A percentile compares a stretch with the other conserved stretches of the same genome.
These are phyloP conservation scores for Jackrogersella multiformis DNA, from an alignment of 495 filamentous ascomycete species.

Conservation along the genomic window DNA sequence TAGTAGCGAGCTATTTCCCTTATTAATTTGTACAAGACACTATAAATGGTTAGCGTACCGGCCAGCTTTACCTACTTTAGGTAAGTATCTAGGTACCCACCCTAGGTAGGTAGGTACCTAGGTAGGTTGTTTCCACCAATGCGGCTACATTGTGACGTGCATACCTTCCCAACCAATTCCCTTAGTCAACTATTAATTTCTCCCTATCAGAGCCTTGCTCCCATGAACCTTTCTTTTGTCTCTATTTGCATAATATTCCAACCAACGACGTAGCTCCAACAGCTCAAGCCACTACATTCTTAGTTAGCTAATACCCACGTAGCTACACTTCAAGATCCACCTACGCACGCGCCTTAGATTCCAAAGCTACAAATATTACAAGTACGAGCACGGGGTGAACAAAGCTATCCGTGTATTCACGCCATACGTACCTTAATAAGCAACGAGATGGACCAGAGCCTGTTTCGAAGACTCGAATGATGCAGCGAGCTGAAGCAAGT, in stretches of 20 bases:
- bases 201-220: slow-evolving; percentile 13
- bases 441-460: slow-evolving; percentile 32
- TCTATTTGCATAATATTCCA: slow-evolving; percentile 22
- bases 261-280: slow-evolving; percentile 7
- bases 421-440: background rate
- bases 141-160: slow-evolving; percentile 44
- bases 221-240: slow-evolving; percentile 18
- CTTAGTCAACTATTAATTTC: slow-evolving; percentile 14
- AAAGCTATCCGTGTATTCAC: slow-evolving; percentile 26
- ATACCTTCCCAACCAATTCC: too few species aligned
- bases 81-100: too few species aligned
- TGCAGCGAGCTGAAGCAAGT: slow-evolving; percentile 37
- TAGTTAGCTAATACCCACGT: slow-evolving; percentile 7
- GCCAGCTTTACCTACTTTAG: too few species aligned
- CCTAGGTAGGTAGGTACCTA: too few species aligned
- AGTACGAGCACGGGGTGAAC: slow-evolving; percentile 5
- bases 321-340: slow-evolving; percentile 10
- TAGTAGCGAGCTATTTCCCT: background rate
- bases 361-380: background rate
- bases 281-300: slow-evolving; percentile 14
- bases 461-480: slow-evolving; percentile 34
- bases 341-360: slow-evolving; percentile 10
- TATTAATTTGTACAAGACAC: slow-evolving; percentile 15
- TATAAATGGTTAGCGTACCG: slow-evolving; percentile 13
- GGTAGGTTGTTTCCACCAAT: slow-evolving; percentile 31